Evolutionary conservation across 495 filamentous ascomycete genomes (phyloP), one percentile per base, ranked within the genome.

Genomic region (Talaromyces wortmannii): DNA sequence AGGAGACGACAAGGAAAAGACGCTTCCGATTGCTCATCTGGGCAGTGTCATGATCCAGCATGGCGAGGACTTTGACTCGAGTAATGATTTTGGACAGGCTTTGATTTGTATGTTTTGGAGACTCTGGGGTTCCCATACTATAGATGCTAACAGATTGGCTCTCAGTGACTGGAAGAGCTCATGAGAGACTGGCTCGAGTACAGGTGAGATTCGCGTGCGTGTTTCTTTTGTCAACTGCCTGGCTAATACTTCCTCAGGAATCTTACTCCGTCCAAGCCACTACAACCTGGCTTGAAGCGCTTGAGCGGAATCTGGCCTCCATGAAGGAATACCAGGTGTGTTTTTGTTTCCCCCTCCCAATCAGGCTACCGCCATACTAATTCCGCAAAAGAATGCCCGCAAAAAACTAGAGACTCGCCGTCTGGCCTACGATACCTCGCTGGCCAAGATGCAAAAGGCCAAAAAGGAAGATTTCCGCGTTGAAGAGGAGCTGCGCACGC

Each of bases 311-410:
- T 10, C 70, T 96, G 55, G 87, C 89, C 31, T 92, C 95, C 79
- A 90, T 97, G 90, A 97, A 96, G 67, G 95, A 98, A 63, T 97
- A 97, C 58, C 91, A 96, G 82, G 90, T 88, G 76, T 50, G 68
- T 61, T 13, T 12, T 10, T 4, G 10, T 31, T 11, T 11, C 29
- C 7, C 65, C 44, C 48, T 16, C 18, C 45, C 31, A 32, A 8
- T 42, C 33, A 3, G 13, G 44, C 32, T 18, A n/a, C 8, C 54
- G 44, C 53, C 53, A 6, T 50, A 32, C 55, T 63, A 47, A 57
- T 50, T 31, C 2, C 7, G 29, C 29, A 59, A 58, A 23, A 92
- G 90, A 74, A 79, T 57, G 84, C 94, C 48, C 86, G 92, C 59
- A 97, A 92, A 81, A 98, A 97, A 83, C 85, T 98, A 45, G 94